These are phyloP conservation scores for Tetrapisispora nanseiensis DNA, from an alignment of 805 yeast species.

Conservation along the genomic window DNA sequence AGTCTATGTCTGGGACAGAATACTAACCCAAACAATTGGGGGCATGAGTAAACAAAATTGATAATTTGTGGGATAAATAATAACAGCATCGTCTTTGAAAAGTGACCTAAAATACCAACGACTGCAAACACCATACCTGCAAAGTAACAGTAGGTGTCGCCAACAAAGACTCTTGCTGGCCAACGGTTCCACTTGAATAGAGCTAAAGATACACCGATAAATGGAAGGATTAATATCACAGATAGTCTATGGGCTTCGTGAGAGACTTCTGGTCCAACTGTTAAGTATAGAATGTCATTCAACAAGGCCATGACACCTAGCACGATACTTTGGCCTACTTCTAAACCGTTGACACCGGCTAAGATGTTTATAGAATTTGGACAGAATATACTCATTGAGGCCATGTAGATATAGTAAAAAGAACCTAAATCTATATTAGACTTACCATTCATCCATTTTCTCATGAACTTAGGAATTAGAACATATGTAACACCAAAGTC, in stretches of 20 bases:
- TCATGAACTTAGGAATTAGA: conserved; percentile 64
- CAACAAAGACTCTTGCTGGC: conserved; percentile 91
- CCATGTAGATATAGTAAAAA: conserved; percentile 83
- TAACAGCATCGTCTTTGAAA: conserved; percentile 80
- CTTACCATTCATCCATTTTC: conserved; percentile 30
- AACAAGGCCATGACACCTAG: conserved; percentile 58
- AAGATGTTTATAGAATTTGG: conserved; percentile 93
- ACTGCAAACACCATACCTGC: conserved; percentile 99
- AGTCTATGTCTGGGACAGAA: conserved; percentile 95
- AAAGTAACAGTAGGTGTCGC: conserved; percentile 95
- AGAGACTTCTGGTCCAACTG: conserved; percentile 45
- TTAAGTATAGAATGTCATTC: conserved; percentile 67
- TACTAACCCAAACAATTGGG: conserved; percentile 76
- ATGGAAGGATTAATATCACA: conserved; percentile 70
- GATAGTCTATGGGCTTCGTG: conserved; percentile 77
- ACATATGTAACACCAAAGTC: conserved; percentile 90
- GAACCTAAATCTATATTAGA: conserved; percentile 59
- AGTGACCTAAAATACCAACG: conserved; percentile 92
- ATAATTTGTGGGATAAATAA: conserved; percentile 86
- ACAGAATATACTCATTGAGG: conserved; percentile 80
- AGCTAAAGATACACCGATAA: conserved; percentile 74
- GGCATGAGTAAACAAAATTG: conserved; percentile 84
- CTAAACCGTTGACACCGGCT: conserved; percentile 95
- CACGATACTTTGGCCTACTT: conserved; percentile 88
- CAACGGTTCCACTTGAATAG: conserved; percentile 74